phyloP scores from a whole-genome alignment of 192 early-diverging fungal genomes.

The Diversispora epigaea region DNA sequence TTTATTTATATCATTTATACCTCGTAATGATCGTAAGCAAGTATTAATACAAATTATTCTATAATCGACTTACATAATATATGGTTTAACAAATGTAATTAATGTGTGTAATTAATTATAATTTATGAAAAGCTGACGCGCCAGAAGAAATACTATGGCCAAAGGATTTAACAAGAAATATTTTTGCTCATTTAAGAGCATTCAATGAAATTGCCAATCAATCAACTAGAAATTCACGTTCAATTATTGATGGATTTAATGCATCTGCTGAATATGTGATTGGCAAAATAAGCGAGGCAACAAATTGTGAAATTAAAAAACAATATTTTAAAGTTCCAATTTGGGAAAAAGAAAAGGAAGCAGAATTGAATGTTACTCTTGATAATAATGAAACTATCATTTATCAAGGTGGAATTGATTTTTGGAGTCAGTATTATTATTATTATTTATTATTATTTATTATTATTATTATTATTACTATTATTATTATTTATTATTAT shows the following conservation, averaged over 20 bases:
- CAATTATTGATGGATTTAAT: conserved; percentile 44
- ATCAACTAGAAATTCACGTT: conserved; percentile 34
- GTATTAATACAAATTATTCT: background rate
- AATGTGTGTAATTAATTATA: background rate
- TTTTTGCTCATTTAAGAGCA: conserved; percentile 12
- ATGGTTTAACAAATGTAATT: background rate
- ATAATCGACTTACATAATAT: background rate
- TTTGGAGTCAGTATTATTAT: conserved; percentile 42
- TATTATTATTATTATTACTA: background rate
- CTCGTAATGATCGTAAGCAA: background rate
- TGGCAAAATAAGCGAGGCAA: conserved; percentile 46
- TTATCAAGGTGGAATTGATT: conserved; percentile 49
- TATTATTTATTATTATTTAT: background rate
- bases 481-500: no score
- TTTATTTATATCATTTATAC: background rate
- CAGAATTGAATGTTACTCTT: conserved; percentile 38
- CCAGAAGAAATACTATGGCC: conserved; percentile 5
- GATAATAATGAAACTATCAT: conserved; percentile 10
- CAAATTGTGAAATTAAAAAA: conserved; percentile 48
- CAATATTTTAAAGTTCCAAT: conserved; percentile 51
- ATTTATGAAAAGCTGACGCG: background rate
- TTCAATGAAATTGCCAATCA: conserved; percentile 17
- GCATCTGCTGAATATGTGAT: conserved; percentile 63
- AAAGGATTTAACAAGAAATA: background rate
- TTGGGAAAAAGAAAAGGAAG: conserved; percentile 42